Conservation (phyloP, 2,329 filamentous ascomycete species). For the Fusarium lateritium region DNA sequence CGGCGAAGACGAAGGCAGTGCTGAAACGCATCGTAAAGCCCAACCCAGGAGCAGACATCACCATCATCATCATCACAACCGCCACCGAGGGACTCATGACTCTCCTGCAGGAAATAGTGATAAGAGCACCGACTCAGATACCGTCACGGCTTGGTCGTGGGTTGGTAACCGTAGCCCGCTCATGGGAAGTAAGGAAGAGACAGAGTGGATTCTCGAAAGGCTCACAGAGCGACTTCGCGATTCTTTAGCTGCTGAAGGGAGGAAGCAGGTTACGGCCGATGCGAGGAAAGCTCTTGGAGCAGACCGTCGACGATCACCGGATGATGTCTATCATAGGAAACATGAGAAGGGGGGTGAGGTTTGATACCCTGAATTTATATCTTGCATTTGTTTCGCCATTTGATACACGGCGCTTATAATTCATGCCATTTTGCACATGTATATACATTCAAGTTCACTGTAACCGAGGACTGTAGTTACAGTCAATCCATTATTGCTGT, state of each 20-base stretch:
- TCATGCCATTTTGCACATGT: background rate
- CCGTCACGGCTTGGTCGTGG: constrained; percentile 75
- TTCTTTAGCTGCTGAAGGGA: constrained; percentile 47
- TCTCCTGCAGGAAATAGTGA: constrained; percentile 9
- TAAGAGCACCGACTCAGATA: constrained; percentile 44
- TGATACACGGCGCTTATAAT: background rate
- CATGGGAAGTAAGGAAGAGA: constrained; percentile 77
- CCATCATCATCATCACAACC: constrained; percentile 12
- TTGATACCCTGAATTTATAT: constrained; percentile 8
- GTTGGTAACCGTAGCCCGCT: constrained; percentile 78
- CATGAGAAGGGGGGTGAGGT: background rate
- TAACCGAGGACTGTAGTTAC: background rate
- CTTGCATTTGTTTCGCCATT: background rate
- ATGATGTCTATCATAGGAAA: constrained; percentile 2
- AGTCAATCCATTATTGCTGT: background rate
- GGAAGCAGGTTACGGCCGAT: constrained; percentile 24
- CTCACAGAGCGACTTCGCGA: constrained; percentile 68
- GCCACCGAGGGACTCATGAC: background rate
- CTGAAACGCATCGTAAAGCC: constrained; percentile 64
- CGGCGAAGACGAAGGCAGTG: constrained; percentile 71
- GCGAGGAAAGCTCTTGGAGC: constrained; percentile 21
- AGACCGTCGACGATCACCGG: constrained; percentile 10
- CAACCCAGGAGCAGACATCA: constrained; percentile 46
- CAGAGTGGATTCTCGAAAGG: constrained; percentile 80
- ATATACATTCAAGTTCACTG: background rate